phyloP scores from a whole-genome alignment of 2,329 filamentous ascomycete species.

The Mollisia scopiformis region DNA sequence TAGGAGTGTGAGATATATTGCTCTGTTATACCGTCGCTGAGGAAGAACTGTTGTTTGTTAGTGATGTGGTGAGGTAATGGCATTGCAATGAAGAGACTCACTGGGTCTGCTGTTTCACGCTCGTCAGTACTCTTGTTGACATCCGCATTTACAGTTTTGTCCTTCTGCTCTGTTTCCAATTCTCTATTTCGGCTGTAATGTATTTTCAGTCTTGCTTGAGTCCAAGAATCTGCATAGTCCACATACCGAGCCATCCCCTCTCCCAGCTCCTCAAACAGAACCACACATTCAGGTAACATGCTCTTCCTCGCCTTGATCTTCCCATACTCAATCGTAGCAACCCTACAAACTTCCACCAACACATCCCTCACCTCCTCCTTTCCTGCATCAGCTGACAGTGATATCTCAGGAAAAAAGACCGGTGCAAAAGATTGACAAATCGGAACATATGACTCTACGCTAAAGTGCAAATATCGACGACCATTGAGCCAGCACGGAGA shows the following conservation, averaged over 20 bases:
- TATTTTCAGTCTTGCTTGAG: neutral
- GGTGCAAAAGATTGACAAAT: constrained; percentile 26
- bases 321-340: constrained; percentile 15
- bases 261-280: constrained; percentile 20
- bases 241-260: constrained; percentile 8
- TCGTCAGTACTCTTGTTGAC: neutral
- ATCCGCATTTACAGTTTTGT: neutral
- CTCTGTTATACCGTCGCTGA: constrained; percentile 29
- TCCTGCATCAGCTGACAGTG: neutral
- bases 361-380: constrained; percentile 8
- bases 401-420: constrained; percentile 14
- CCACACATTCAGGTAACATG: constrained; percentile 14
- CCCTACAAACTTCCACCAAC: constrained; percentile 8
- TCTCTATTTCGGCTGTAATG: neutral
- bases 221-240: neutral
- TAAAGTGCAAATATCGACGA: constrained; percentile 20
- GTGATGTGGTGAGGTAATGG: neutral
- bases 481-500: constrained; percentile 31
- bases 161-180: neutral
- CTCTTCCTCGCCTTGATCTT: constrained; percentile 15
- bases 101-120: constrained; percentile 12
- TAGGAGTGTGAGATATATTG: constrained; percentile 24
- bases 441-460: constrained; percentile 18
- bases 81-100: neutral
- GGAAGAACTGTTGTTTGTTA: constrained; percentile 18